Conservation (phyloP, 352 stramenopile genomes). For the Halophytophthora batemanensis region DNA sequence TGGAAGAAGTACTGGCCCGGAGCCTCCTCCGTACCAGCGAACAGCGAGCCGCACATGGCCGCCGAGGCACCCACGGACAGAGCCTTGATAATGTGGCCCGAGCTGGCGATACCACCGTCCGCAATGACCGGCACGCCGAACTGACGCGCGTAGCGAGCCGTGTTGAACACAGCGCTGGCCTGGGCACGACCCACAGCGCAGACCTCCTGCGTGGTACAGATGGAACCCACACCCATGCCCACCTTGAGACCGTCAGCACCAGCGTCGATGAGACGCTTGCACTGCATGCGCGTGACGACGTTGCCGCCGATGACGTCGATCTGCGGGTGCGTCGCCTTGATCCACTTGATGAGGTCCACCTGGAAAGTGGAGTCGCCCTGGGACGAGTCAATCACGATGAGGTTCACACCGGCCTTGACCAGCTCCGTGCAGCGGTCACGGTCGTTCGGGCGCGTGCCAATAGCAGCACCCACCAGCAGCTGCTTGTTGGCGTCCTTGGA, state of each 20-base stretch:
- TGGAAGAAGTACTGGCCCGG: conserved; percentile 99
- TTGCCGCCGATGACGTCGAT: conserved; percentile 99
- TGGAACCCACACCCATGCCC: conserved; percentile 99
- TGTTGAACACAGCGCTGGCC: conserved; percentile 98
- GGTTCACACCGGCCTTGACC: conserved; percentile 96
- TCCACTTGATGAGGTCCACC: conserved; percentile 90
- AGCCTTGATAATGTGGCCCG: conserved; percentile 99
- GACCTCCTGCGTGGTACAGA: conserved; percentile 99
- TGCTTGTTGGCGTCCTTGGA: conserved; percentile 99
- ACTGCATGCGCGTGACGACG: conserved; percentile 97
- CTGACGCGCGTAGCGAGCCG: conserved; percentile 93
- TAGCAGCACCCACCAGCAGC: conserved; percentile 96
- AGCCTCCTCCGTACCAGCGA: conserved; percentile 98
- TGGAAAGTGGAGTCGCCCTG: conserved; percentile 97
- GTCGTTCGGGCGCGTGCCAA: conserved; percentile 97
- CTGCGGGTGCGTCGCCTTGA: conserved; percentile 94
- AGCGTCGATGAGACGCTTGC: conserved; percentile 97
- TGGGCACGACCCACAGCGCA: conserved; percentile 98
- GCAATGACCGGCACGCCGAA: conserved; percentile 98
- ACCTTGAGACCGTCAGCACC: conserved; percentile 99
- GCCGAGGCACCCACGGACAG: conserved; percentile 96
- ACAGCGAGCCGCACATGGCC: conserved; percentile 99
- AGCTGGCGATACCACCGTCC: conserved; percentile 98
- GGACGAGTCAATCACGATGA: conserved; percentile 99
- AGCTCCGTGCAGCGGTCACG: conserved; percentile 90